Evolutionary conservation across 2,329 filamentous ascomycete genomes (phyloP).

Genomic region (Phialophora chinensis): DNA sequence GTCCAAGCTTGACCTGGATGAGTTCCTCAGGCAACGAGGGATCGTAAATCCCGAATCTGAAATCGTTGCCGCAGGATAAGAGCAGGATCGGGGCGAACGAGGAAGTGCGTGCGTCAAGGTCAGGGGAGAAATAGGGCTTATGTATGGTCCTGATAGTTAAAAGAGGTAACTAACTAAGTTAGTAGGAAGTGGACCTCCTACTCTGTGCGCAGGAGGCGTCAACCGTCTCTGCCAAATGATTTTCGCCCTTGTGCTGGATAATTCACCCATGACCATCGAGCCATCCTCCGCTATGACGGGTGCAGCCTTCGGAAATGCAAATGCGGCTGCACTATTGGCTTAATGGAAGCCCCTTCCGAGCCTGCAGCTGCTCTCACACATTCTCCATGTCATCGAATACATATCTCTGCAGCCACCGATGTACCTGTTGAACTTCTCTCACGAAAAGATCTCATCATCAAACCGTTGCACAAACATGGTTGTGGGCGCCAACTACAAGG

Average conservation of each 20-base stretch:
- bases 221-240: neutral
- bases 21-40: constrained; percentile 6
- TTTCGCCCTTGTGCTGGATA: neutral
- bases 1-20: constrained; percentile 13
- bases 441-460: neutral
- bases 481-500: neutral
- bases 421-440: neutral
- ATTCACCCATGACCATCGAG: neutral
- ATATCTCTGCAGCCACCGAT: neutral
- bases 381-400: too few relatives aligned
- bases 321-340: neutral
- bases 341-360: neutral
- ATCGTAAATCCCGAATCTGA: neutral
- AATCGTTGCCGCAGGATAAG: neutral
- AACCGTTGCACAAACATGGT: neutral
- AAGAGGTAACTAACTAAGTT: neutral
- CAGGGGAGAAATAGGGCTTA: neutral
- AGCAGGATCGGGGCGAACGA: neutral
- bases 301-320: neutral
- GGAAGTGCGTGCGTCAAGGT: neutral
- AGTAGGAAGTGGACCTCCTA: neutral
- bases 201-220: neutral
- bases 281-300: neutral
- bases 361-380: too few relatives aligned
- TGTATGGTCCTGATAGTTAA: neutral